Evolutionary conservation across 2,329 filamentous ascomycete genomes (phyloP), one percentile per base, ranked within the genome.

Genomic region (Ceratocystis harringtonii): DNA sequence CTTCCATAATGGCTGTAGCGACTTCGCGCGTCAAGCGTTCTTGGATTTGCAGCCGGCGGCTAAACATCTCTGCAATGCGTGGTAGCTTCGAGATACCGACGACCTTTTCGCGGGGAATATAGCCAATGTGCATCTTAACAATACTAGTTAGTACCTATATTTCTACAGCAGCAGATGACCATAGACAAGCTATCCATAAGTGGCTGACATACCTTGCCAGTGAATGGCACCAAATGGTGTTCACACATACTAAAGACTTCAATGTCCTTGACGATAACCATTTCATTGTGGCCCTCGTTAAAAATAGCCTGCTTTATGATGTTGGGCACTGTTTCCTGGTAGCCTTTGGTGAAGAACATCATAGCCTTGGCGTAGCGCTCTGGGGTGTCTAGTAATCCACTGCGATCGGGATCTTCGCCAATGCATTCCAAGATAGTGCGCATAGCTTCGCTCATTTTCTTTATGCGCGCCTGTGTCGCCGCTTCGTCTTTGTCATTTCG

Each of bases 201-300:
- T 32, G 17, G 17, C 17, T 15, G 22, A 68, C 74, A 62, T 79
- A 92, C 90, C 84, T 96, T 97, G 71, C 94, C 94, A 2, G 84
- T 92, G 72, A 99, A 99, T 0, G 94, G 94, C 6, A 99, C 92
- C 73, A 99, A 82, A 73, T 99, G 94, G 75, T 99, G 94, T 78
- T 99, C 94, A 79, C 94, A 99, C 55, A 97, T 79, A 69, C 88
- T 92, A 75, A 91, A 95, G 12, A 97, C 84, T 73, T 96, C 92
- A 72, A 99, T 97, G 72, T 97, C 92, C 77, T 95, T 96, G 67
- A 99, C 90, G 71, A 97, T 96, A 36, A 99, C 92, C 78, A 99
- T 83, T 76, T 99, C 94, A 72, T 96, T 94, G 73, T 97, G 92
- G 68, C 92, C 90, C 75, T 97, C 94, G 72, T 96, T 88, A 76